Base-by-base conservation (phyloP, 495 filamentous ascomycete species). In the Penicillium bialowiezense region DNA sequence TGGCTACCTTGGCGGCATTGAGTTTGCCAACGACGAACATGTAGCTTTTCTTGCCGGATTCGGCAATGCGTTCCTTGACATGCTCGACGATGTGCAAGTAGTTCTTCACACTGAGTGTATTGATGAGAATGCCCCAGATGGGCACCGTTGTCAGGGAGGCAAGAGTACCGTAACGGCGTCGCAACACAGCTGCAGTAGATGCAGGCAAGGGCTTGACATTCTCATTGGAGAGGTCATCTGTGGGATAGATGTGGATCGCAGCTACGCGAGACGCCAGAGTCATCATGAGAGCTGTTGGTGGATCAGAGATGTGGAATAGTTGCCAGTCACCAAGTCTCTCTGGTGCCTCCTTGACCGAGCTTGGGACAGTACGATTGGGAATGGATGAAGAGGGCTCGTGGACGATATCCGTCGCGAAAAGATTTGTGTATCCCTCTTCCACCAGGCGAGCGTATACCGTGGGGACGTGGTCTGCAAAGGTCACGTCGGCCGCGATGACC, bases 1-100 rank as follows among this genome's bases (percentile, higher is more conserved):
- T 98, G 18, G 93, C 95, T 5, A 98, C 74, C 66, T 98, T 98
- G 47, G 91, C 91, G 1, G 91, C 87, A 60, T 97, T 97, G 2
- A 97, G 74, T 61, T 97, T 97, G 32, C 93, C 93, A 4, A 98
- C 95, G 2, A 98, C 95, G 41, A 98, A 90, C 17, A 90, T 88
- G 65, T 98, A 97, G 65, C 79, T 85, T 64, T 98, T 98, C 71
- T 96, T 96, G 18, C 89, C 91, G 0, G 87, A 84, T 1, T 74
- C 78, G 2, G 78, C 74, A 51, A 97, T 93, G 51, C 80, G 77
- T 7, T 71, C 65, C 38, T 85, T 81, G 37, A 96, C 76, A 55
- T 82, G 79, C 12, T 86, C 76, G 50, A 95, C 79, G 12, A 91
- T 88, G 28, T 86, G 72, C 41, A 96, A 76, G 74, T 96, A 97